Evolutionary conservation across 2,329 filamentous ascomycete species (phyloP).

Genomic region (Colletotrichum sp.): DNA sequence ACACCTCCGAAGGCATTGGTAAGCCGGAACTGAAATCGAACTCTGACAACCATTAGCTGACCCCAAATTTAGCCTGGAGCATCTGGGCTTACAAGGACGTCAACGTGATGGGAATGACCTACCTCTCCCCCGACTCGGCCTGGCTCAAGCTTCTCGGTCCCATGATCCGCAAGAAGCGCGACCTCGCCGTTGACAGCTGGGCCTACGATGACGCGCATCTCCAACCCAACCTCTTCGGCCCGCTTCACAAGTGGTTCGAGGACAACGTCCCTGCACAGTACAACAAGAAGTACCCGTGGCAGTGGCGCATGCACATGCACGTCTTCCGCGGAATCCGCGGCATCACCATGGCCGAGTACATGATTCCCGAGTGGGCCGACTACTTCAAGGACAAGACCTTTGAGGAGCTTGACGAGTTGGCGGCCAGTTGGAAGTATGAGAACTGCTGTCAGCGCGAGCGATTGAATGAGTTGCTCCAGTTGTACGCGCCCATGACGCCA

Average conservation of each 20-base stretch:
- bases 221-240: constrained; percentile 24
- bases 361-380: constrained; percentile 51
- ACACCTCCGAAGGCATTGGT: constrained; percentile 31
- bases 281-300: constrained; percentile 28
- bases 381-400: constrained; percentile 47
- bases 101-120: constrained; percentile 58
- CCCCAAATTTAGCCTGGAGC: constrained; percentile 24
- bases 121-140: constrained; percentile 43
- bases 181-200: constrained; percentile 58
- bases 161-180: constrained; percentile 58
- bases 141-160: constrained; percentile 54
- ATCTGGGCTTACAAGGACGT: constrained; percentile 62
- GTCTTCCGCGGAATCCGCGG: constrained; percentile 27
- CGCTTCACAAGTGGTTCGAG: constrained; percentile 28
- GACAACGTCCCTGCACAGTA: constrained; percentile 24
- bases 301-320: constrained; percentile 30
- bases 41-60: background rate
- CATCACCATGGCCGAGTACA: constrained; percentile 41
- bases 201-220: constrained; percentile 44
- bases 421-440: constrained; percentile 55
- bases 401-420: constrained; percentile 49
- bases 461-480: constrained; percentile 41
- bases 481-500: constrained; percentile 28
- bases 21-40: background rate
- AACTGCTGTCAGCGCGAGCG: constrained; percentile 52